Evolutionary conservation across 148 eudicot species (phyloP).

Genomic region (Rhododendron vialii): DNA sequence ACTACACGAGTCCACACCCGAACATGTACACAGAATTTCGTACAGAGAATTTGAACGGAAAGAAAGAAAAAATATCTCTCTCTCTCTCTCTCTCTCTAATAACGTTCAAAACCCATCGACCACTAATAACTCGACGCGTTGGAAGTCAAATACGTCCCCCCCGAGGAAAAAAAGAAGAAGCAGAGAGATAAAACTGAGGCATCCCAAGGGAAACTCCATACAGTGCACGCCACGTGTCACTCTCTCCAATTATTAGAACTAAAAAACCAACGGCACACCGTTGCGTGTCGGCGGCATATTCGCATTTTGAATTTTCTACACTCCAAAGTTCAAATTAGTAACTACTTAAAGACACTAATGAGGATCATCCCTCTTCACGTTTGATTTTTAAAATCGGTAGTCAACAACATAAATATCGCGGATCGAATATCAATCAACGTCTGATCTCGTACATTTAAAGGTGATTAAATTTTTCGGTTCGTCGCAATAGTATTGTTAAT

Average conservation of each 20-base stretch:
- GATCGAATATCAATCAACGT: background rate
- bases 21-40: too few relatives aligned
- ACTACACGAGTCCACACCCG: too few relatives aligned
- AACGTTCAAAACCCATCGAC: background rate
- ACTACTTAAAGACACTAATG: background rate
- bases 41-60: too few relatives aligned
- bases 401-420: background rate
- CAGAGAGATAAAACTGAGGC: background rate
- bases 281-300: constrained; percentile 14
- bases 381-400: background rate
- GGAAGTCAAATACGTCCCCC: background rate
- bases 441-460: background rate
- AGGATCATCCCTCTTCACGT: background rate
- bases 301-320: background rate
- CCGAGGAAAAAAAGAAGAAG: background rate
- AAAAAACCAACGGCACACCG: background rate
- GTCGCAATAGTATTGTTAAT: too few relatives aligned
- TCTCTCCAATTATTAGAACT: background rate
- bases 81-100: background rate
- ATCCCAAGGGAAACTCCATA: background rate
- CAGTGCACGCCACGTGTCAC: background rate
- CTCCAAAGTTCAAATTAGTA: background rate
- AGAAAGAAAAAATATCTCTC: too few relatives aligned
- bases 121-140: background rate
- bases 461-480: background rate